Base-by-base conservation (phyloP, 768 basidiomycete genomes). In the Pleurotus tuber-regium region DNA sequence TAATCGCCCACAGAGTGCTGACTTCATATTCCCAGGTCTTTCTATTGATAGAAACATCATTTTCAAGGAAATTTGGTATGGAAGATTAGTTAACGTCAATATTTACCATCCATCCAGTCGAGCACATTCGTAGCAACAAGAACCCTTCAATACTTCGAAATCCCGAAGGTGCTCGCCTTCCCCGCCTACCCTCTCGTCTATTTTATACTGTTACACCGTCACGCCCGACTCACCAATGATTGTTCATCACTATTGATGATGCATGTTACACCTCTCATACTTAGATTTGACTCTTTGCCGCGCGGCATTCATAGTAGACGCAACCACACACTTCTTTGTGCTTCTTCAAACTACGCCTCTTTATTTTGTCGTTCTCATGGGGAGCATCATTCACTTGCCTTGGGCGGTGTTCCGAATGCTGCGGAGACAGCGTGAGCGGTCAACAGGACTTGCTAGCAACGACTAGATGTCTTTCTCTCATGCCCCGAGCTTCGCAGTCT, bases 381-480 rank as follows among this genome's bases (percentile, higher is more conserved):
- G 43, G 36, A 38, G 43, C 25, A 44, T 44, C 43, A 44, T 7
- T 44, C 25, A 19, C 24, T 24, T 18, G 25, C 26, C 24, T 29
- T 44, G 24, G 43, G 43, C 43, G 43, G 43, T 44, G 43, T 44
- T 44, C 43, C 43, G 43, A 44, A 26, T 30, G 14, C 28, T 44
- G 16, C 43, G 43, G 43, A 44, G 21, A 24, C 40, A 24, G 23
- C 14, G 40, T 42, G 40, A 44, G n/a, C 26, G 25, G 24, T 38
- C n/a, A 38, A 19, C 35, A 38, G 35, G n/a, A n/a, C n/a, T 14
- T 26, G 9, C 43, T 44, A 16, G 43, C 43, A 44, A 44, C 43
- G 24, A 28, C 26, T 24, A 25, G 43, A 25, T 11, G 19, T 25
- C 19, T 44, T 26, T 44, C 40, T 42, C 40, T 25, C 43, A 44